A percentile compares a stretch with the other conserved stretches of the same genome.
These are phyloP conservation scores for Populus ilicifolia DNA, from an alignment of 345 rosid genomes.

Conservation along the genomic window DNA sequence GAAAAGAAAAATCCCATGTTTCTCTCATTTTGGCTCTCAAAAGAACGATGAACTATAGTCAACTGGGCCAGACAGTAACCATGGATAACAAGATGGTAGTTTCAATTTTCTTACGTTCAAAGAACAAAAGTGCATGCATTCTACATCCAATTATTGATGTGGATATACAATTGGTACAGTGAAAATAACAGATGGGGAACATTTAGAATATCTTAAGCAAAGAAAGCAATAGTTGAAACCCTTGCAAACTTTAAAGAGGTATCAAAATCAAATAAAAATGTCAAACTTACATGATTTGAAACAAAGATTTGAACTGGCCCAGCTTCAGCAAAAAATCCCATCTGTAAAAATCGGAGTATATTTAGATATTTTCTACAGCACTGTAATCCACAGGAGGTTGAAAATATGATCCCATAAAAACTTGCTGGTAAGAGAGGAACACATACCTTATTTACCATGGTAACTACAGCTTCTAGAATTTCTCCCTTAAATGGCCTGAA, in stretches of 20 bases:
- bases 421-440: background rate
- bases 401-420: background rate
- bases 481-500: conserved; percentile 92
- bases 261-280: background rate
- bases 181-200: background rate
- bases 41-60: background rate
- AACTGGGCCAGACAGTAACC: background rate
- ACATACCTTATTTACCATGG: conserved; percentile 77
- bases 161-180: background rate
- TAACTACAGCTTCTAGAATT: conserved; percentile 88
- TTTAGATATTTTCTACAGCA: background rate
- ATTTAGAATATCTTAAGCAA: background rate
- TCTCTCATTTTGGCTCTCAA: background rate
- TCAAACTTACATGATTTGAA: conserved; percentile 75
- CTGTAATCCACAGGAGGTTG: background rate
- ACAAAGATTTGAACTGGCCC: conserved; percentile 98
- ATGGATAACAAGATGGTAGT: background rate
- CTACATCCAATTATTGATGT: background rate
- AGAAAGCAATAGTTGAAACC: background rate
- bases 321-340: conserved; percentile 96
- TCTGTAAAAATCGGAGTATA: conserved; percentile 34
- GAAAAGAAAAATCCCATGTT: background rate
- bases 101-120: background rate
- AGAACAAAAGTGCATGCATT: background rate
- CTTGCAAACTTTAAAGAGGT: background rate